A percentile compares a stretch with the other conserved stretches of the same genome.
These are phyloP conservation scores for Dunaliella primolecta DNA, from an alignment of 139 green algal genomes.

Conservation along the genomic window DNA sequence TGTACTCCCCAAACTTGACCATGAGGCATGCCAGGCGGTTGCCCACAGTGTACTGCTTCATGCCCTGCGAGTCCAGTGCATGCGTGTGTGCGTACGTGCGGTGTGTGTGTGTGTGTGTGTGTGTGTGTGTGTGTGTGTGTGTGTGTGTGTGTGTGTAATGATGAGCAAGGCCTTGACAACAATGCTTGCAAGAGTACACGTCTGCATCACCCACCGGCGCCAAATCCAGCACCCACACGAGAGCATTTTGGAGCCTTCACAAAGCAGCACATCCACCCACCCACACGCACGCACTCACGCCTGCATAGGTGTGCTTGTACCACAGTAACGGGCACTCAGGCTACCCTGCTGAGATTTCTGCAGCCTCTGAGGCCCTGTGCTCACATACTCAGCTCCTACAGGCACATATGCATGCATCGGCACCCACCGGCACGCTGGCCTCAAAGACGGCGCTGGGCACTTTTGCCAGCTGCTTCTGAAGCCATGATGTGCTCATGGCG, in stretches of 20 bases:
- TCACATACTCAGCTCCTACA: no score
- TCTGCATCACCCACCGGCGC: no score
- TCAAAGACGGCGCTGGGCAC: constrained; percentile 79
- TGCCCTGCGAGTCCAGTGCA: constrained; percentile 19
- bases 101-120: not conserved
- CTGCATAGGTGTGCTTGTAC: no score
- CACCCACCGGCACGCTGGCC: constrained; percentile 33
- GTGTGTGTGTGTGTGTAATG: not conserved
- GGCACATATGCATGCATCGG: not conserved
- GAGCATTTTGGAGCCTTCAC: no score
- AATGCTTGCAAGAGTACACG: no score
- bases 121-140: not conserved
- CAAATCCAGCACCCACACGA: no score
- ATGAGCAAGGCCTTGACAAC: not conserved
- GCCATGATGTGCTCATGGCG: constrained; percentile 17
- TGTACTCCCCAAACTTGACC: constrained; percentile 88
- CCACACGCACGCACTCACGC: no score
- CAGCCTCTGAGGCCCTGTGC: no score
- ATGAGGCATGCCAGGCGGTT: constrained; percentile 60
- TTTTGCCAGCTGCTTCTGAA: constrained; percentile 40
- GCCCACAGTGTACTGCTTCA: constrained; percentile 51
- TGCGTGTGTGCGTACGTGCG: not conserved
- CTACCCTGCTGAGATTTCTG: no score
- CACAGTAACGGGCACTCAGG: no score
- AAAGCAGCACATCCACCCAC: no score